Evolutionary conservation across 352 stramenopile species (phyloP), one percentile per base, ranked within the genome.

Genomic region (Globisporangium orthogonon): DNA sequence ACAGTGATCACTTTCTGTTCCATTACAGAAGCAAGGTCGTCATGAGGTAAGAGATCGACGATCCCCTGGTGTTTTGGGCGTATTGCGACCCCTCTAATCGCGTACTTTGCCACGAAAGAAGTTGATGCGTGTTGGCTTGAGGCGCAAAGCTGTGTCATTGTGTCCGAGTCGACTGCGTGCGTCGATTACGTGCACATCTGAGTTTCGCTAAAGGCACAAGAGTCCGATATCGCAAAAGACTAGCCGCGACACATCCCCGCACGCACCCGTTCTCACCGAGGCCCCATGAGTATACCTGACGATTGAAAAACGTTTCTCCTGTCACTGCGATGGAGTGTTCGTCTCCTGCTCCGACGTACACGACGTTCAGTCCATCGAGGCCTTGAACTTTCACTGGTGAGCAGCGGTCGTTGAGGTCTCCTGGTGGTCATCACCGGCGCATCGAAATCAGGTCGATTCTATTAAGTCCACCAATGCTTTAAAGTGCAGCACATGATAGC

Each of bases 201-300:
- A 37, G 31, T 37, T 37, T 37, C 31, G 31, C 9, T 47, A 37
- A 11, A 9, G 60, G 45, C 29, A 11, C 35, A 46, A 46, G 4
- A 14, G 13, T 15, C 14, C 33, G 7, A 17, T 5, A 6, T 53
- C 48, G 7, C 14, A 28, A 10, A 28, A 4, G 15, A 28, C n/a
- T 5, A 45, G 13, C 18, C 41, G 15, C 15, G n/a, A 17, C 18
- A 47, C 15, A 5, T 28, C 15, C 28, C 33, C 4, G 17, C n/a
- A 54, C 39, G 7, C 69, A 93, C 83, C 83, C 83, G 28, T 87
- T 84, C 13, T 56, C 53, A 13, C 81, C 83, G 17, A 71, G 64
- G 3, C 83, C 83, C 83, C 83, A 93, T 3, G 83, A 86, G 59
- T 87, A 88, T n/a, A 93, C 78, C 63, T 93, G 83, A 1, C 77